phyloP scores from a whole-genome alignment of 2,329 filamentous ascomycete genomes.

The Colletotrichum musicola region DNA sequence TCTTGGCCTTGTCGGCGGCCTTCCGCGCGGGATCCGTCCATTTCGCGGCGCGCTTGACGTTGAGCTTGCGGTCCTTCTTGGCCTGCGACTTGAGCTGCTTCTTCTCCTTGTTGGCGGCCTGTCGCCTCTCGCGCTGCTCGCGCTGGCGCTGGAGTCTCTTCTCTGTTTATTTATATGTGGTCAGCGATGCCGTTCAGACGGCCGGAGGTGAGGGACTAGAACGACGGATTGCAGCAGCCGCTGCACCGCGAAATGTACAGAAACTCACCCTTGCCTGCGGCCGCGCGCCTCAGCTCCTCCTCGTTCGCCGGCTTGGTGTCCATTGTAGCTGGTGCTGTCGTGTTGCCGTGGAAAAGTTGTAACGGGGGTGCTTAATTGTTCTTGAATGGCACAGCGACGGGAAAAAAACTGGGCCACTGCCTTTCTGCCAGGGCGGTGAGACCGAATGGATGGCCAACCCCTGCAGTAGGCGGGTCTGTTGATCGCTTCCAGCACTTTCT shows the following conservation, averaged over 20 bases:
- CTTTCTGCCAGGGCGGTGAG: too few relatives aligned
- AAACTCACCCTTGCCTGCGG: constrained; percentile 25
- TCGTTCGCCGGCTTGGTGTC: too few relatives aligned
- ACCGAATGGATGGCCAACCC: too few relatives aligned
- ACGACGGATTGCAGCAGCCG: neutral
- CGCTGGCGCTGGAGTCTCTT: constrained; percentile 45
- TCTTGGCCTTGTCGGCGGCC: constrained; percentile 48
- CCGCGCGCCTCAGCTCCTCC: constrained; percentile 39
- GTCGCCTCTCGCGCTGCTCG: constrained; percentile 44
- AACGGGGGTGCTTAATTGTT: too few relatives aligned
- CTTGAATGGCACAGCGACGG: too few relatives aligned
- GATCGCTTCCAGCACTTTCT: too few relatives aligned
- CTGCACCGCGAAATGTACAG: neutral
- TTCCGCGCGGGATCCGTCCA: constrained; percentile 48
- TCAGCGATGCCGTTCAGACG: neutral
- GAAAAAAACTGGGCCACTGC: too few relatives aligned
- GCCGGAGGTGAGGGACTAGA: too few relatives aligned
- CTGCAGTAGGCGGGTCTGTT: too few relatives aligned
- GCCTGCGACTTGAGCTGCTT: constrained; percentile 51
- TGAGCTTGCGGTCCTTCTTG: constrained; percentile 54
- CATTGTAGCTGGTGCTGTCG: too few relatives aligned
- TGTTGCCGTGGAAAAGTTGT: too few relatives aligned
- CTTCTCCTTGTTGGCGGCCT: constrained; percentile 52
- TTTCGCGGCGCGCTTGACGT: constrained; percentile 48
- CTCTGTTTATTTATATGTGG: constrained; percentile 41